phyloP scores from a whole-genome alignment of 345 rosid species.

The Rhodamnia argentea region DNA sequence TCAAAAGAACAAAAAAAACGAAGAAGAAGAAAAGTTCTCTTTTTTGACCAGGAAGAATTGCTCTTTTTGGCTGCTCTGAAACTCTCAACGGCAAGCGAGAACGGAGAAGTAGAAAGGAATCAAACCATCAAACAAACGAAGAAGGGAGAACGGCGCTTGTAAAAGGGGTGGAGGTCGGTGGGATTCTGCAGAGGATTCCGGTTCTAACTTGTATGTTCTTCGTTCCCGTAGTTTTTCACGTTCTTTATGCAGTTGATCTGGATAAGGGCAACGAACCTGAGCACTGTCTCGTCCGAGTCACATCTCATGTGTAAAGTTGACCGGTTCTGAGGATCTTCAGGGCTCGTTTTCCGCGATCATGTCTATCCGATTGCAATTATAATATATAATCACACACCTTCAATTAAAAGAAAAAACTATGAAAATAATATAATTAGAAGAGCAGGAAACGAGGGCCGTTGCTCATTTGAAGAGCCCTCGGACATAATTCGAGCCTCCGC shows the following conservation, averaged over 20 bases:
- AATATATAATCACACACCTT: not conserved
- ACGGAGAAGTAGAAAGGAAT: not conserved
- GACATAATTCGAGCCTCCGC: not conserved
- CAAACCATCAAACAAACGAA: not conserved
- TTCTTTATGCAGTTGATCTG: not conserved
- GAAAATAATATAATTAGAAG: not conserved
- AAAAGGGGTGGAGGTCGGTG: not conserved
- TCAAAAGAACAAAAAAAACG: not conserved
- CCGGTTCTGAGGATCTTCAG: not conserved
- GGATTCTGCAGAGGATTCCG: not conserved
- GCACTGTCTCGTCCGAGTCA: not conserved
- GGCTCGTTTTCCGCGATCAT: not conserved
- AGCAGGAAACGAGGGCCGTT: not conserved
- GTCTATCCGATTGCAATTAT: not conserved
- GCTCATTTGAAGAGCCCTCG: rapidly evolving
- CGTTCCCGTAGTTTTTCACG: not conserved
- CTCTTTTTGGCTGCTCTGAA: not conserved
- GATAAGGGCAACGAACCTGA: not conserved
- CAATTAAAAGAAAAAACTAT: not conserved
- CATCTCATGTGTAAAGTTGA: not conserved
- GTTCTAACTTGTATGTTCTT: not conserved
- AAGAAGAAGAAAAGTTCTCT: not conserved
- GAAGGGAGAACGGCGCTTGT: not conserved
- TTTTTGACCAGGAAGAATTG: not conserved
- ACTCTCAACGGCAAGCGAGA: not conserved